These are phyloP conservation scores for Arabidopsis suecica DNA, from an alignment of 345 rosid species.

Conservation along the genomic window DNA sequence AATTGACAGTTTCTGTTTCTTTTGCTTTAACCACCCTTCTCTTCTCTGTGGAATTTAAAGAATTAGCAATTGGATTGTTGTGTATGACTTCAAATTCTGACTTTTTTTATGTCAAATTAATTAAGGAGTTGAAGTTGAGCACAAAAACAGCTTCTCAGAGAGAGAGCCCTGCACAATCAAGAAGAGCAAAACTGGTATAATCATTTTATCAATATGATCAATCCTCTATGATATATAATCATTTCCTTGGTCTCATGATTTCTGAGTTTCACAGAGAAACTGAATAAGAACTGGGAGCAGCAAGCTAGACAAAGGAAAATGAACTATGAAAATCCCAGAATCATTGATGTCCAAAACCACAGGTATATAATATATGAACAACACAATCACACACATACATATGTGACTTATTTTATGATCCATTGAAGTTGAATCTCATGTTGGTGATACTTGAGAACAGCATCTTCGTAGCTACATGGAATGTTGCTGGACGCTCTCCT, in stretches of 20 bases:
- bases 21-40: slow-evolving; percentile 17
- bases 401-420: slow-evolving; percentile 8
- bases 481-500: slow-evolving; percentile 97
- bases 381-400: background rate
- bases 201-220: slow-evolving; percentile 24
- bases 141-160: slow-evolving; percentile 79
- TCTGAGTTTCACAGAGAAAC: slow-evolving; percentile 66
- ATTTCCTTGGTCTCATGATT: slow-evolving; percentile 3
- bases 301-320: slow-evolving; percentile 70
- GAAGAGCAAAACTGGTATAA: slow-evolving; percentile 87
- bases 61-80: slow-evolving; percentile 23
- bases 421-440: slow-evolving; percentile 2
- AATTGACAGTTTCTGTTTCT: slow-evolving; percentile 26
- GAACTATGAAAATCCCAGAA: slow-evolving; percentile 93
- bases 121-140: slow-evolving; percentile 71
- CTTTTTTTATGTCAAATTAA: background rate
- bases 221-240: background rate
- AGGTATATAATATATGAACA: slow-evolving; percentile 51
- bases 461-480: slow-evolving; percentile 93
- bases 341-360: slow-evolving; percentile 93
- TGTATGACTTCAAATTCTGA: background rate
- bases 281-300: slow-evolving; percentile 69
- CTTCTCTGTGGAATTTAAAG: slow-evolving; percentile 4
- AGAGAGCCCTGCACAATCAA: slow-evolving; percentile 77
- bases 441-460: slow-evolving; percentile 54